Base-by-base conservation (phyloP, 768 basidiomycete genomes). In the Amanita rubescens region DNA sequence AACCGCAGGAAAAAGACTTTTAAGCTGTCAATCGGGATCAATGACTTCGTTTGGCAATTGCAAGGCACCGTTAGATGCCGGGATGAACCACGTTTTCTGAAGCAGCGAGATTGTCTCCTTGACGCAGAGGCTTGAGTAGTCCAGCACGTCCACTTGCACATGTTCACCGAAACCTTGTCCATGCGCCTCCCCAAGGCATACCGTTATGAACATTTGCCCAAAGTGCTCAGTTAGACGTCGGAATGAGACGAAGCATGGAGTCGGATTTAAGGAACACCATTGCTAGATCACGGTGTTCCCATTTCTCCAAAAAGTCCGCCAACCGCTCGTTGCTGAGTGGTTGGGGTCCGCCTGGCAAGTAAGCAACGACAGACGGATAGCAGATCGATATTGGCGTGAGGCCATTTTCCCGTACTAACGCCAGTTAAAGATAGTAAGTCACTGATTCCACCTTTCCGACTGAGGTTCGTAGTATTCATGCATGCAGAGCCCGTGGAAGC, bases 301-400 rank as follows among this genome's bases (percentile, higher is more conserved):
- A 74, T 0, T 35, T 54, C 3, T 54, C 59, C 44, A 73, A 47
- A 54, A 78, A 78, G 1, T 51, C 44, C 0, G 65, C 59, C n/a
- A 77, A 51, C 72, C 74, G 76, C 5, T 53, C 39, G n/a, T 72
- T 50, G 9, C 57, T 44, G 5, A 30, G 48, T 6, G 56, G 54
- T 37, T 63, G 57, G 4, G 55, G 54, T 25, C 50, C 53, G 25
- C 46, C 48, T n/a, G 55, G 50, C 1, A 63, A 62, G 14, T 64
- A 55, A 5, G 56, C 25, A 5, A 69, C 44, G 30, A 71, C 68
- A 9, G 49, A 58, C 4, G 60, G 57, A 48, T 24, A 76, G 63
- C 3, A 38, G 32, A 27, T 62, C 53, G 1, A 75, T 60, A 35
- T 76, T 76, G 43, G 75, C 57, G 0, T 54, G 43, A 2, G 33